These are phyloP conservation scores for Tolypocladium tropicale DNA, from an alignment of 2,329 filamentous ascomycete genomes.

Conservation along the genomic window DNA sequence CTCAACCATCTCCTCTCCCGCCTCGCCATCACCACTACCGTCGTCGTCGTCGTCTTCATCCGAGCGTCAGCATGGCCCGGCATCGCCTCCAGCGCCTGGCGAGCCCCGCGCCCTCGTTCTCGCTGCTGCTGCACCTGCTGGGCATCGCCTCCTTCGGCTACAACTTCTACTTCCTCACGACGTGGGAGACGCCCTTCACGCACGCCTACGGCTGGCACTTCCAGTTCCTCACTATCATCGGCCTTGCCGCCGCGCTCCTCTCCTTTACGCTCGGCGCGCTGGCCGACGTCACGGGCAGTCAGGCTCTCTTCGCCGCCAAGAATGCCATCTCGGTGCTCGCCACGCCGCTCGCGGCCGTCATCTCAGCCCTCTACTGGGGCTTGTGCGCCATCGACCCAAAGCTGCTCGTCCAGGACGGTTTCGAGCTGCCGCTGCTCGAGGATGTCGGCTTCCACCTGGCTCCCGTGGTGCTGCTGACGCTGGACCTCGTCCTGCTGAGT, in stretches of 20 bases:
- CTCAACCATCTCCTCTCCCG: neutral
- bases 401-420: conserved; percentile 42
- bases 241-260: conserved; percentile 47
- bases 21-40: neutral
- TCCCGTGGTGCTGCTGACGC: conserved; percentile 51
- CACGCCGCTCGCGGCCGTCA: conserved; percentile 60
- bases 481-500: conserved; percentile 59
- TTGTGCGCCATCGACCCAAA: conserved; percentile 45
- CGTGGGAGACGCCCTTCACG: conserved; percentile 41
- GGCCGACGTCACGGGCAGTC: conserved; percentile 52
- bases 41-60: too few species aligned
- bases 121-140: conserved; percentile 48
- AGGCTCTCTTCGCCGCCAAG: conserved; percentile 52
- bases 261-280: conserved; percentile 53
- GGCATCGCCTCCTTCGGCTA: conserved; percentile 43
- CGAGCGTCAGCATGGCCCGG: conserved; percentile 22
- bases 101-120: conserved; percentile 54
- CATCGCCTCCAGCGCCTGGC: conserved; percentile 57
- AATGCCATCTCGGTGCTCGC: conserved; percentile 56
- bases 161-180: conserved; percentile 40
- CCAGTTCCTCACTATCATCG: conserved; percentile 67
- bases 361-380: conserved; percentile 65
- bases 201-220: conserved; percentile 56
- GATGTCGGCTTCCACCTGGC: conserved; percentile 58
- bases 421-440: conserved; percentile 42